These are phyloP conservation scores for Cupressus sempervirens DNA, from an alignment of 75 land plant genomes.

Conservation along the genomic window DNA sequence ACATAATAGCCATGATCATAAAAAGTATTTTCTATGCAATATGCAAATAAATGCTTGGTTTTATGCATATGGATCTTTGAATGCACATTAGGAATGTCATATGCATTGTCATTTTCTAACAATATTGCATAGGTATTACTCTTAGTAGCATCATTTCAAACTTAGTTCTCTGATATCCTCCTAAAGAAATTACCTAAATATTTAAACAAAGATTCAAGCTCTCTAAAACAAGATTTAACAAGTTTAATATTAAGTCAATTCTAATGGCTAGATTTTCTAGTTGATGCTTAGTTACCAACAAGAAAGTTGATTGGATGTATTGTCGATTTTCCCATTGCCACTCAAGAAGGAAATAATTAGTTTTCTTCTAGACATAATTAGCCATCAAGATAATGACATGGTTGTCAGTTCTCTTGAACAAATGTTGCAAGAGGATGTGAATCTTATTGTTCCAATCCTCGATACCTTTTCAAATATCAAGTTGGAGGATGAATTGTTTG, in stretches of 20 bases:
- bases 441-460: conserved; percentile 68
- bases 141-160: conserved; percentile 60
- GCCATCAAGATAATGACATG: conserved; percentile 49
- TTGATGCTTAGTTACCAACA: conserved; percentile 50
- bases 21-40: no score
- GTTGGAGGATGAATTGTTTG: conserved; percentile 61
- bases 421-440: conserved; percentile 75
- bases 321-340: conserved; percentile 62
- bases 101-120: conserved; percentile 22
- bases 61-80: no score
- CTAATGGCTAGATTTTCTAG: conserved; percentile 87
- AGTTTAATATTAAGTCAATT: conserved; percentile 83
- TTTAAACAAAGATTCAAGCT: conserved; percentile 25
- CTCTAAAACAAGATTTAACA: conserved; percentile 57
- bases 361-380: conserved; percentile 77
- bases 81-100: conserved; percentile 16
- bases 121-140: conserved; percentile 69
- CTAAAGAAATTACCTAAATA: conserved; percentile 86
- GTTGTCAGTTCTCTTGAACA: conserved; percentile 60
- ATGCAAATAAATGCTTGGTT: no score
- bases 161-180: conserved; percentile 51
- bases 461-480: conserved; percentile 79
- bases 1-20: no score
- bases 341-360: conserved; percentile 87
- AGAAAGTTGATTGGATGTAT: conserved; percentile 72